Percentiles rank a stretch among this genome's conserved stretches.
These are phyloP conservation scores for Agroathelia rolfsii DNA, from an alignment of 1,284 basidiomycete species.

Conservation along the genomic window DNA sequence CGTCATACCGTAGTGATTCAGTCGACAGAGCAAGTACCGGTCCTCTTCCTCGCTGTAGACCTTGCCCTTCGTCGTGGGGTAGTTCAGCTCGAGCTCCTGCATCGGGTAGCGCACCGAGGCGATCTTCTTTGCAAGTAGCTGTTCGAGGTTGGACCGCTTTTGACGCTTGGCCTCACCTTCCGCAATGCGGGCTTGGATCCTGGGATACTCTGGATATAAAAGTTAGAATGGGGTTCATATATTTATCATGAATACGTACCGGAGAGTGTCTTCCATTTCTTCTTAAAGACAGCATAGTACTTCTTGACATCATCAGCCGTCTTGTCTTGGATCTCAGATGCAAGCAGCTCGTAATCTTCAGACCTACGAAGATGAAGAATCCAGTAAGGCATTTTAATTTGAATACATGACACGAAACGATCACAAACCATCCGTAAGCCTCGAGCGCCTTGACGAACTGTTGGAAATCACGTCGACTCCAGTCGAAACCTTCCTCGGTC, in stretches of 20 bases:
- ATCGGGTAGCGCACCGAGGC: conserved; percentile 77
- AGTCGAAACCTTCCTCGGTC: conserved; percentile 78
- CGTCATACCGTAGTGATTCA: conserved; percentile 89
- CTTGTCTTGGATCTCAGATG: conserved; percentile 84
- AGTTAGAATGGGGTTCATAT: neutral
- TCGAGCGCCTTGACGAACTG: conserved; percentile 83
- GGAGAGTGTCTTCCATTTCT: conserved; percentile 80
- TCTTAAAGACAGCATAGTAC: conserved; percentile 85
- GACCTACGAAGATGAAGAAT: conserved; percentile 45
- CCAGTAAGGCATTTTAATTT: no score
- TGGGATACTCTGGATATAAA: conserved; percentile 56
- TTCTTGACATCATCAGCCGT: conserved; percentile 69
- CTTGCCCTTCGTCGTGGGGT: conserved; percentile 92
- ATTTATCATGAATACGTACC: conserved; percentile 37
- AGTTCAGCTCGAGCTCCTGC: conserved; percentile 91
- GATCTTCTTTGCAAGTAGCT: conserved; percentile 73
- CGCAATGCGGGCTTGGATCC: conserved; percentile 71
- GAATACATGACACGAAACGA: neutral
- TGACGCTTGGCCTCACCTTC: conserved; percentile 82
- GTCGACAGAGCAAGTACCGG: conserved; percentile 84
- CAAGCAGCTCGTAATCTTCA: conserved; percentile 68
- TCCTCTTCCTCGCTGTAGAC: conserved; percentile 97
- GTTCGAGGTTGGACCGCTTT: conserved; percentile 79
- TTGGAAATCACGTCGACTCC: conserved; percentile 92
- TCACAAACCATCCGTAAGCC: conserved; percentile 71